phyloP scores from a whole-genome alignment of 1,139 yeast genomes.

The Geotrichum europaeum region DNA sequence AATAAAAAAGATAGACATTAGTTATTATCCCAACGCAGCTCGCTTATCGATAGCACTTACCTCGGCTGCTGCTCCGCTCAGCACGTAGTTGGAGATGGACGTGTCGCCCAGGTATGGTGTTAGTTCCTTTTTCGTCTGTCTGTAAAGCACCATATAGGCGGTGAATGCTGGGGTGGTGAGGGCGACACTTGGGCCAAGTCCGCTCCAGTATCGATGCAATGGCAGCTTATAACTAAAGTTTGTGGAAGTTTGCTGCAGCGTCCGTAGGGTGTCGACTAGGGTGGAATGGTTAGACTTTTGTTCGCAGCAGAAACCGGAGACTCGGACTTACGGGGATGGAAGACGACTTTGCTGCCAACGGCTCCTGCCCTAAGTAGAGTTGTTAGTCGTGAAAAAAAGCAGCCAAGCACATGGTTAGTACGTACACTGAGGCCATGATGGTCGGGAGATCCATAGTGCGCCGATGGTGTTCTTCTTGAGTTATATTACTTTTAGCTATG shows the following conservation, averaged over 20 bases:
- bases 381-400: neutral
- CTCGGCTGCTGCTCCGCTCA: conserved; percentile 39
- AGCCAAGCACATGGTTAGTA: neutral
- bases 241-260: conserved; percentile 39
- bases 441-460: conserved; percentile 23
- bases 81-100: conserved; percentile 35
- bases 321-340: conserved; percentile 33
- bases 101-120: conserved; percentile 36
- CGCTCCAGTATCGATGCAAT: conserved; percentile 38
- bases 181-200: conserved; percentile 37
- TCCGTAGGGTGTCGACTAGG: conserved; percentile 37
- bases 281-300: neutral
- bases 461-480: neutral
- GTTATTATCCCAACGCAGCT: neutral
- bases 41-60: neutral
- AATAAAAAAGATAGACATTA: neutral
- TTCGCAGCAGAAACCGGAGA: neutral
- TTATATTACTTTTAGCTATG: neutral
- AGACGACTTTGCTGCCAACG: conserved; percentile 34
- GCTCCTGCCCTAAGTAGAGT: conserved; percentile 30
- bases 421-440: conserved; percentile 26
- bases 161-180: conserved; percentile 42
- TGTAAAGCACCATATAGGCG: conserved; percentile 39
- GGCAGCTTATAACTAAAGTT: conserved; percentile 35
- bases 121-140: conserved; percentile 36